These are phyloP conservation scores for Scorias spongiosa DNA, from an alignment of 2,329 filamentous ascomycete genomes.

Conservation along the genomic window DNA sequence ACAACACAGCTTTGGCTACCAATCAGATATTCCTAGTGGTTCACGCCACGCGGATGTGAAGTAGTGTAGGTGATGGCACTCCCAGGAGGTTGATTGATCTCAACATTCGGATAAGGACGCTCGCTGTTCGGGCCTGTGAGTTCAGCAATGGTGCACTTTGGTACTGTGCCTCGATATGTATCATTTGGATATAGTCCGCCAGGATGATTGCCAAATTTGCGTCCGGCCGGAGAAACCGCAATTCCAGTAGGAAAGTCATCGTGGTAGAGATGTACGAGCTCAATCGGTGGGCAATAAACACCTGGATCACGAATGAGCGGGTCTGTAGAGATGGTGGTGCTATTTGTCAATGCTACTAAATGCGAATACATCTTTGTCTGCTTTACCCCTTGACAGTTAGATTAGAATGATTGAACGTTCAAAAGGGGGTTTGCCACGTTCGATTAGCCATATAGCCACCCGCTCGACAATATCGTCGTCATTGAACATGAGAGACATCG, in stretches of 20 bases:
- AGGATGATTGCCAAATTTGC: constrained; percentile 39
- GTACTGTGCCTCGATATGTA: constrained; percentile 25
- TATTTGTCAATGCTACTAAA: background rate
- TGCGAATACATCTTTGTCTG: background rate
- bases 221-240: constrained; percentile 34
- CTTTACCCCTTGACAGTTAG: too few relatives aligned
- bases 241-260: constrained; percentile 37
- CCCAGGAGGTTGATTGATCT: constrained; percentile 34
- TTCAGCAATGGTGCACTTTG: constrained; percentile 36
- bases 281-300: constrained; percentile 28
- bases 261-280: constrained; percentile 36
- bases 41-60: constrained; percentile 28
- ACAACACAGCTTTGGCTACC: constrained; percentile 39
- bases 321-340: background rate
- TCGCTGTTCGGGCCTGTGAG: constrained; percentile 29
- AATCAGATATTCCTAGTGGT: constrained; percentile 35
- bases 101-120: constrained; percentile 25
- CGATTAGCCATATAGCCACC: too few relatives aligned
- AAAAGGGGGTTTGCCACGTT: too few relatives aligned
- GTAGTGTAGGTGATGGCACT: constrained; percentile 38
- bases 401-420: too few relatives aligned
- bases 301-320: constrained; percentile 19
- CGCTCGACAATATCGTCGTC: too few relatives aligned
- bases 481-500: too few relatives aligned
- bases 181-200: constrained; percentile 33